Conservation (phyloP, 2,329 filamentous ascomycete genomes). For the Fusarium coicis region DNA sequence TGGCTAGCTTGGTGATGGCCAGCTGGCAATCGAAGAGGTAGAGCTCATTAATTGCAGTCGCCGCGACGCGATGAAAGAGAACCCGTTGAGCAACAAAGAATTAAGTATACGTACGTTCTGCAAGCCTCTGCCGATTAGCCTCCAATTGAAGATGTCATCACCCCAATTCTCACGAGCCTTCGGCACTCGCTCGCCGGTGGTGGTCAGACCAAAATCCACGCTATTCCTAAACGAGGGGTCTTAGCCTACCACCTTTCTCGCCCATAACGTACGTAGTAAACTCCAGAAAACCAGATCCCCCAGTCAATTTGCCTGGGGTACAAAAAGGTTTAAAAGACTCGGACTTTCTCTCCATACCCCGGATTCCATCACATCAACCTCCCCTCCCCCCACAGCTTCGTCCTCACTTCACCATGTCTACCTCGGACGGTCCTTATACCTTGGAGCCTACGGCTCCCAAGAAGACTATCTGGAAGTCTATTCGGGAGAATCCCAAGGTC, state of each 20-base stretch:
- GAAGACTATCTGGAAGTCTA: slow-evolving; percentile 17
- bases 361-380: slow-evolving; percentile 10
- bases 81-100: fast-evolving
- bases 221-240: slow-evolving; percentile 5
- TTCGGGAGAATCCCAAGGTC: slow-evolving; percentile 36
- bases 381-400: slow-evolving; percentile 26
- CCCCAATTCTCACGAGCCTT: background rate
- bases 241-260: slow-evolving; percentile 5
- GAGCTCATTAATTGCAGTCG: too few relatives aligned
- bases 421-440: slow-evolving; percentile 13
- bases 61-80: background rate
- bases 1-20: fast-evolving
- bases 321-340: slow-evolving; percentile 23
- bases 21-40: background rate
- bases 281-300: slow-evolving; percentile 16
- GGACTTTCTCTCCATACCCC: slow-evolving; percentile 15
- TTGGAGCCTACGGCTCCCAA: slow-evolving; percentile 14
- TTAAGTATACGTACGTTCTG: background rate
- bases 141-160: background rate
- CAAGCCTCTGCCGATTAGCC: background rate
- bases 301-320: background rate
- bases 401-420: slow-evolving; percentile 9
- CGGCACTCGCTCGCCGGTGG: background rate
- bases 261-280: background rate
- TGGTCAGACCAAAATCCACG: background rate